These are phyloP conservation scores for Cavenderia fasciculata DNA, from an alignment of 78 protist species.

Conservation along the genomic window DNA sequence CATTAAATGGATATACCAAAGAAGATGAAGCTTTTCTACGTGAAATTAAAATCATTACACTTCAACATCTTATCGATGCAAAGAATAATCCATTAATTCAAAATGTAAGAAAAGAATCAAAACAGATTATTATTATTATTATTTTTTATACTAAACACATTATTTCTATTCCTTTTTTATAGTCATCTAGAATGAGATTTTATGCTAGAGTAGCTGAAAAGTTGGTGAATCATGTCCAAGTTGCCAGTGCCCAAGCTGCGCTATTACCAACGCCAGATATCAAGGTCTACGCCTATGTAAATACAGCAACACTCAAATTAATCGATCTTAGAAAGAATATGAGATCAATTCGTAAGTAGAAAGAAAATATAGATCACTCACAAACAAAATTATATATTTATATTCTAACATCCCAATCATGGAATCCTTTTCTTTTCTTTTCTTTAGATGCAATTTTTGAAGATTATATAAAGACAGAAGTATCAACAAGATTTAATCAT, in stretches of 20 bases:
- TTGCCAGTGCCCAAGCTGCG: not conserved
- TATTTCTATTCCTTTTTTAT: not conserved
- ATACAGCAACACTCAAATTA: not conserved
- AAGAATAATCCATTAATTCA: not conserved
- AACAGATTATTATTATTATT: too few relatives aligned
- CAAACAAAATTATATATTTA: too few relatives aligned
- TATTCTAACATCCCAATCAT: not conserved
- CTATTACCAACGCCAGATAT: not conserved
- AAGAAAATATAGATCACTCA: too few relatives aligned
- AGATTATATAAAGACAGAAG: constrained; percentile 8
- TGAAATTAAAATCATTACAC: not conserved
- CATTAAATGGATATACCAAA: not conserved
- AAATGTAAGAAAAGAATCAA: too few relatives aligned
- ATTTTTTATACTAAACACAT: too few relatives aligned
- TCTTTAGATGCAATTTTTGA: constrained; percentile 9
- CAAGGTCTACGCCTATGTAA: not conserved
- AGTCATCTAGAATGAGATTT: constrained; percentile 18
- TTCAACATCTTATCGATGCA: not conserved
- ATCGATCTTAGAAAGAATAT: not conserved
- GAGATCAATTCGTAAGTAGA: not conserved
- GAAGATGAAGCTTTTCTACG: constrained; percentile 12
- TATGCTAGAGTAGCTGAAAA: not conserved
- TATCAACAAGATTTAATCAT: constrained; percentile 31
- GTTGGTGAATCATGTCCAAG: not conserved
- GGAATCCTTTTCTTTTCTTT: not conserved